Percentiles rank a stretch among this genome's conserved stretches.
Conservation (phyloP, 78 protist genomes). For the Blattamonas nauphoetae region DNA sequence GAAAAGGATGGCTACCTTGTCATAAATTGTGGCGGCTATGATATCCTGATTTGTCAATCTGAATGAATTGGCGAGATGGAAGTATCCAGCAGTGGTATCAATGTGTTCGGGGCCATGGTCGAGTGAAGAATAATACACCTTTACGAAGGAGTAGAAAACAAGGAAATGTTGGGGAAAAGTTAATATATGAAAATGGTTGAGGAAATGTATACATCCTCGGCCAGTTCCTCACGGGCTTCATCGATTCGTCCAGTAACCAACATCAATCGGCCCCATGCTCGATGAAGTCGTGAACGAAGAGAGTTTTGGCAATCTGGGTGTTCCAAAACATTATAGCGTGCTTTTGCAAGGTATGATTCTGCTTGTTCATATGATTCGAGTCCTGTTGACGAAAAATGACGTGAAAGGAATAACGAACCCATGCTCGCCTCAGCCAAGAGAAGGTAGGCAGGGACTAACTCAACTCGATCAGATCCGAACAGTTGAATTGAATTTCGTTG, state of each 20-base stretch:
- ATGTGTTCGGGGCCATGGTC: neutral
- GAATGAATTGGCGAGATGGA: slow-evolving; percentile 1
- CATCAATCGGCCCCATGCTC: neutral
- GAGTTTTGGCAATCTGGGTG: slow-evolving; percentile 2
- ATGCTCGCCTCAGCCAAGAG: slow-evolving; percentile 11
- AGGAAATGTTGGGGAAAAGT: no score
- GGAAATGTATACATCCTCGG: neutral
- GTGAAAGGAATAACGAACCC: no score
- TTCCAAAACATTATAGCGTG: neutral
- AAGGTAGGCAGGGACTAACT: slow-evolving; percentile 7
- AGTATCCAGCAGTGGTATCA: neutral
- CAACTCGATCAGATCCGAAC: neutral
- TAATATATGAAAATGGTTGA: neutral
- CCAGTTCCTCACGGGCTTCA: slow-evolving; percentile 1
- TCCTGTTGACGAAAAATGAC: no score
- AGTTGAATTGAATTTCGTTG: neutral
- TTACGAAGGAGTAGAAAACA: neutral
- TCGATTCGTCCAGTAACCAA: neutral
- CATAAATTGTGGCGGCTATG: neutral
- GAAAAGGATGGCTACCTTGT: neutral
- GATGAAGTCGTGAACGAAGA: slow-evolving; percentile 7
- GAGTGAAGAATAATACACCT: neutral
- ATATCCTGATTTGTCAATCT: neutral
- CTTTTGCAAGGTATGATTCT: neutral
- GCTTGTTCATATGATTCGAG: neutral